These are phyloP conservation scores for Hypoxylon sp. DNA, from an alignment of 2,329 filamentous ascomycete genomes.

Conservation along the genomic window DNA sequence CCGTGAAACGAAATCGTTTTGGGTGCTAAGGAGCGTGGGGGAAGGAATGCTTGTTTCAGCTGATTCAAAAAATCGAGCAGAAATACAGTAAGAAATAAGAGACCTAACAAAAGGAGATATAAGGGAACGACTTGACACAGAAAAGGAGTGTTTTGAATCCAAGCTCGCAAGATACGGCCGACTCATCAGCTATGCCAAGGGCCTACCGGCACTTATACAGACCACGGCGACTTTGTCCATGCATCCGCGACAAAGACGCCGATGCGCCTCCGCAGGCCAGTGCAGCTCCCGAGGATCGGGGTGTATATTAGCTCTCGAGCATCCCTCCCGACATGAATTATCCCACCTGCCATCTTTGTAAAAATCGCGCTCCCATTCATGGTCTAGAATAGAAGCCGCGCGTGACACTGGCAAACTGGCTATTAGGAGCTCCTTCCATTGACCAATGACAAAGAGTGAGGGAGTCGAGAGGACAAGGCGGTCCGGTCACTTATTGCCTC, in stretches of 20 bases:
- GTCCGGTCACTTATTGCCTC: neutral
- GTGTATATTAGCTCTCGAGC: neutral
- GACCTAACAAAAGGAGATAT: conserved; percentile 17
- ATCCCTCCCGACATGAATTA: conserved; percentile 1
- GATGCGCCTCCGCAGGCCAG: neutral
- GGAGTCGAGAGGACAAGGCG: conserved; percentile 11
- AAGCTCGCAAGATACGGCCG: no score
- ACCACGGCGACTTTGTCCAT: conserved; percentile 29
- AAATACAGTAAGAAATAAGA: conserved; percentile 4
- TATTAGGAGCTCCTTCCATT: conserved; percentile 7
- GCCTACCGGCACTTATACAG: conserved; percentile 24
- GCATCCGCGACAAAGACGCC: conserved; percentile 27
- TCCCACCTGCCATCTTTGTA: conserved; percentile 22
- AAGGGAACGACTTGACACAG: conserved; percentile 6
- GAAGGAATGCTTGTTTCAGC: conserved; percentile 19
- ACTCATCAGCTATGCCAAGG: no score
- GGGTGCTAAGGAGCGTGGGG: conserved; percentile 32
- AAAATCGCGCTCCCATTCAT: neutral
- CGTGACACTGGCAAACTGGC: conserved; percentile 13
- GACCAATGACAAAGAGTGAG: conserved; percentile 22
- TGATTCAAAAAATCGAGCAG: conserved; percentile 6
- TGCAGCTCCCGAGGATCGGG: neutral
- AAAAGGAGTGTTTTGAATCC: conserved; percentile 7
- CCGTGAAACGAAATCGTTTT: no score
- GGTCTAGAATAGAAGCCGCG: neutral